Percentiles rank a stretch among this genome's conserved stretches.
Evolutionary conservation across 805 yeast species (phyloP).

Genomic region (Wickerhamomyces chaumierensis): DNA sequence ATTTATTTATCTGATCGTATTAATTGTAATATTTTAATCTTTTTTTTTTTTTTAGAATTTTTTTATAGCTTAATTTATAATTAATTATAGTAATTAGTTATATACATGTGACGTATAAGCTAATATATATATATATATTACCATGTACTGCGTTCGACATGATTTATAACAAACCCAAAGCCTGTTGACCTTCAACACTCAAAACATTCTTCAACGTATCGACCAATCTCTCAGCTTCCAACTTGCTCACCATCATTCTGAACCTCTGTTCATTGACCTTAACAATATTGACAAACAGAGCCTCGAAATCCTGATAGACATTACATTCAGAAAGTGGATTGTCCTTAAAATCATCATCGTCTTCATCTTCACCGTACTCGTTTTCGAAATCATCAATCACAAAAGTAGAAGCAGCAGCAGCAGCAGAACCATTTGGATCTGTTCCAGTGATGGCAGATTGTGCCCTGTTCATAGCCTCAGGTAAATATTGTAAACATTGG

Average conservation of each 20-base stretch:
- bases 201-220: not conserved
- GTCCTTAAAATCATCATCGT: slow-evolving; percentile 18
- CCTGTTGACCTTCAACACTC: slow-evolving; percentile 3
- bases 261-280: not conserved
- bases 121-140: no score
- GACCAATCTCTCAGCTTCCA: not conserved
- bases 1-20: no score
- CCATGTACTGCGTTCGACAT: no score
- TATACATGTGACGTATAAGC: no score
- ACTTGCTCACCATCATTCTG: not conserved
- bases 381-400: slow-evolving; percentile 27
- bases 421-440: no score
- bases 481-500: slow-evolving; percentile 44
- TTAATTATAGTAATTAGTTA: no score
- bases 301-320: not conserved
- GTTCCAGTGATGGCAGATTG: slow-evolving; percentile 30
- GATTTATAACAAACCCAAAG: slow-evolving; percentile 9
- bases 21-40: no score
- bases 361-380: slow-evolving; percentile 33
- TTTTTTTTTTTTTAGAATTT: no score
- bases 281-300: not conserved
- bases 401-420: not conserved
- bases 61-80: no score
- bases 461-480: slow-evolving; percentile 58
- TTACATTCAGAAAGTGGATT: not conserved